Evolutionary conservation across 2,329 filamentous ascomycete genomes (phyloP).

Genomic region (Alternaria sp.): DNA sequence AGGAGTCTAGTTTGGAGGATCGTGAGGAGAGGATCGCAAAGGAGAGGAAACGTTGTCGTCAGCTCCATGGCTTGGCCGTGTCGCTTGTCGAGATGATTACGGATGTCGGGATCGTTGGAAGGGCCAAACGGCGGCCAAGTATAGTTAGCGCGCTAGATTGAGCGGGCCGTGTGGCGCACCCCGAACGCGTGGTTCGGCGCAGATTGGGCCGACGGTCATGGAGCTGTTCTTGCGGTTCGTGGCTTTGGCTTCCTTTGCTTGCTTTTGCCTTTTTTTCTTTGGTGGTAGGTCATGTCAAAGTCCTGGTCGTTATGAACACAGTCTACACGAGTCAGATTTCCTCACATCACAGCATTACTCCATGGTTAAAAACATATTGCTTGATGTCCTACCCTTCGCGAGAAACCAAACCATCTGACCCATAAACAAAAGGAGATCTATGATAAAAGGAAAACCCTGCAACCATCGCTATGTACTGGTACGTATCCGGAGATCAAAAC

Average conservation of each 20-base stretch:
- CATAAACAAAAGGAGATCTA: neutral
- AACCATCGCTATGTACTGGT: neutral
- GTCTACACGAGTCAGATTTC: neutral
- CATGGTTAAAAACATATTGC: neutral
- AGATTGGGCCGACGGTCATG: conserved; percentile 6
- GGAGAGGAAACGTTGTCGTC: conserved; percentile 19
- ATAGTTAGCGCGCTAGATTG: conserved; percentile 6
- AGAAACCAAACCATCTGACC: neutral
- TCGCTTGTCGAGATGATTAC: conserved; percentile 14
- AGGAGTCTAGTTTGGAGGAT: conserved; percentile 1
- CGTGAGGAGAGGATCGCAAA: neutral
- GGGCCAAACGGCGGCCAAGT: conserved; percentile 3
- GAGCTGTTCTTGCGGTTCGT: neutral
- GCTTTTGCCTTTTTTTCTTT: neutral
- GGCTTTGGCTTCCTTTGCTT: neutral
- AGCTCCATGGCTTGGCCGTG: conserved; percentile 17
- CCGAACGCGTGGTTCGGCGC: conserved; percentile 16
- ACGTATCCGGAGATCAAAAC: neutral
- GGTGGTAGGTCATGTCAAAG: neutral
- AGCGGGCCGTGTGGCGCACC: conserved; percentile 14
- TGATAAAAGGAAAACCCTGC: neutral
- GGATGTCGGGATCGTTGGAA: conserved; percentile 12
- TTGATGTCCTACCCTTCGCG: neutral
- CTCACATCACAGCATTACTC: neutral
- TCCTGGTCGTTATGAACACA: neutral